Evolutionary conservation across 1,139 yeast species (phyloP).

Genomic region (Saccharomycopsis crataegensis): DNA sequence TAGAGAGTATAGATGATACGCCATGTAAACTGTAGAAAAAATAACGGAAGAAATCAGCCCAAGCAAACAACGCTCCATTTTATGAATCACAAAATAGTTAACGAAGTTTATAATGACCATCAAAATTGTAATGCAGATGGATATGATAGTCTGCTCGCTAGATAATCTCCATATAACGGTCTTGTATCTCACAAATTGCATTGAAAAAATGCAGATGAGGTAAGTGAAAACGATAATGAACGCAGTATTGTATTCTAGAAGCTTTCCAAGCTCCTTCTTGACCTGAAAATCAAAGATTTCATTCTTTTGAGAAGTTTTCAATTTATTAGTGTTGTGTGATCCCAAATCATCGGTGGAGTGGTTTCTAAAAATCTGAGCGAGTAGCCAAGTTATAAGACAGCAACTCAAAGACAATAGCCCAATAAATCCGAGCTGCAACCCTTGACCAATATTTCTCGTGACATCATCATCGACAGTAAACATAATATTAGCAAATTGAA

Average conservation of each 20-base stretch:
- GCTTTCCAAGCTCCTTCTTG: not conserved
- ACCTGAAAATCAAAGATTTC: slow-evolving; percentile 5
- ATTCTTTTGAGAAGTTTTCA: not conserved
- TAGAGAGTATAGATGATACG: slow-evolving; percentile 7
- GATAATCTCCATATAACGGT: slow-evolving; percentile 1
- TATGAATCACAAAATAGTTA: not conserved
- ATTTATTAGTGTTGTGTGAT: slow-evolving; percentile 4
- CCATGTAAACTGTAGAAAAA: not conserved
- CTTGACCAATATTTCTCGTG: not conserved
- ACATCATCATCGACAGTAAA: not conserved
- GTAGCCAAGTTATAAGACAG: not conserved
- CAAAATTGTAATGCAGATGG: slow-evolving; percentile 1
- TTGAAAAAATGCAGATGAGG: slow-evolving; percentile 6
- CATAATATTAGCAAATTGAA: slow-evolving; percentile 9
- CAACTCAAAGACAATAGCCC: slow-evolving; percentile 7
- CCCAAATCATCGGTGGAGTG: slow-evolving; percentile 3
- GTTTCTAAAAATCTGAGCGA: slow-evolving; percentile 11
- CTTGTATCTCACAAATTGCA: slow-evolving; percentile 8
- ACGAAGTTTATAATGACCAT: slow-evolving; percentile 1
- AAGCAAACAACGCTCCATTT: not conserved
- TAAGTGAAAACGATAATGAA: slow-evolving; percentile 1
- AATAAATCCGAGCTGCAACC: slow-evolving; percentile 6
- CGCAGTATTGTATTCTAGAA: slow-evolving; percentile 1
- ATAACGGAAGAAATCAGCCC: slow-evolving; percentile 5
- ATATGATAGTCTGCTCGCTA: not conserved